A percentile compares a stretch with the other conserved stretches of the same genome.
These are phyloP conservation scores for Arabis alpina DNA, from an alignment of 345 rosid species.

Conservation along the genomic window DNA sequence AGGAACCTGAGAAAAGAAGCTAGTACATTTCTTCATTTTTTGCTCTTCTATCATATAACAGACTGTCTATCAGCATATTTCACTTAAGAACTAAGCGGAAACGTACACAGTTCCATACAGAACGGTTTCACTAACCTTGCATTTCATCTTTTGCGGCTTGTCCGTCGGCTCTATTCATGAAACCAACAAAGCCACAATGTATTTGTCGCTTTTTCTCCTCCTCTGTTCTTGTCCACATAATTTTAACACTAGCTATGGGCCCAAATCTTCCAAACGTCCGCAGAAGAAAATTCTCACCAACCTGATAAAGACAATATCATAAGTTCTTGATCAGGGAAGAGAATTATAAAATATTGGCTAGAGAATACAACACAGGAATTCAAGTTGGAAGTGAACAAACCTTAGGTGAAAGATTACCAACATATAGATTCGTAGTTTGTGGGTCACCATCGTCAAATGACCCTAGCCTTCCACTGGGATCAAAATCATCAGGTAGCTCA, in stretches of 20 bases:
- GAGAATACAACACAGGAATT: conserved; percentile 38
- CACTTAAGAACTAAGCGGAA: not conserved
- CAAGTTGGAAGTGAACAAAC: conserved; percentile 65
- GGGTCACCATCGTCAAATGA: conserved; percentile 96
- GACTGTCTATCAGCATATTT: conserved; percentile 10
- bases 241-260: conserved; percentile 94
- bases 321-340: conserved; percentile 4
- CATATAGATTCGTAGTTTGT: conserved; percentile 87
- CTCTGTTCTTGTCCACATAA: conserved; percentile 96
- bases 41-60: conserved; percentile 2
- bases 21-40: not conserved
- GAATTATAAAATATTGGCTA: not conserved
- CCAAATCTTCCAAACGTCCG: conserved; percentile 96
- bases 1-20: not conserved
- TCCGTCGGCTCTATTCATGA: conserved; percentile 88
- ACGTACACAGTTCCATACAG: not conserved
- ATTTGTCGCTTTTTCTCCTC: conserved; percentile 84
- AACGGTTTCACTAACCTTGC: conserved; percentile 61
- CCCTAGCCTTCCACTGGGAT: conserved; percentile 89
- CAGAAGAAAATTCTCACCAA: conserved; percentile 88
- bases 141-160: conserved; percentile 96
- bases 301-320: conserved; percentile 49
- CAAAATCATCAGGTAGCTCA: conserved; percentile 89
- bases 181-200: conserved; percentile 88
- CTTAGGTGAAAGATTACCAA: conserved; percentile 87